These are phyloP conservation scores for Geotrichum phurueaensis DNA, from an alignment of 1,139 yeast species.

Conservation along the genomic window DNA sequence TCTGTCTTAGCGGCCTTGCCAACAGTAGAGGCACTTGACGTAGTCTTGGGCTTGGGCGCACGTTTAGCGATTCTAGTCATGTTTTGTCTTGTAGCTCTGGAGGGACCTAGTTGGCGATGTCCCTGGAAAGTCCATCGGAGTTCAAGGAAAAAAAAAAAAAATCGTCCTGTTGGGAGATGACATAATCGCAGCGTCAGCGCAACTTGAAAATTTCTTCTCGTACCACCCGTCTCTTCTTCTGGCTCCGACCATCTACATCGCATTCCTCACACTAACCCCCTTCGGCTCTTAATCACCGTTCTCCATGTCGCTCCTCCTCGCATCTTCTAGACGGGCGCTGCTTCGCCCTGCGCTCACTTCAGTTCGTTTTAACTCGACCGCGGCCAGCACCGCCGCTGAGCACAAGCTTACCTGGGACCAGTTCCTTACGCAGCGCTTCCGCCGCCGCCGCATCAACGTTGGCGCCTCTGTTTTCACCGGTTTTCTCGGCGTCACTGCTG, in stretches of 20 bases:
- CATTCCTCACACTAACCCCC: not conserved
- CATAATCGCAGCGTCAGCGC: not conserved
- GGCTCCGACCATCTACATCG: not conserved
- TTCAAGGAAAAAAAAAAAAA: slow-evolving; percentile 10
- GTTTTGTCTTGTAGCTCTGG: not conserved
- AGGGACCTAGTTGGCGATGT: no score
- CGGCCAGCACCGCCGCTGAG: slow-evolving; percentile 13
- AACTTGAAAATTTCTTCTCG: not conserved
- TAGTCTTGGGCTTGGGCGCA: slow-evolving; percentile 16
- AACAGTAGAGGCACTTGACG: not conserved
- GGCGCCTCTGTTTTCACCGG: slow-evolving; percentile 66
- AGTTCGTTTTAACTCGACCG: not conserved
- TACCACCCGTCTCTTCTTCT: not conserved
- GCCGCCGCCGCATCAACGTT: slow-evolving; percentile 64
- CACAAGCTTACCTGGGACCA: slow-evolving; percentile 59
- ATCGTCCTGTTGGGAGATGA: slow-evolving; percentile 5
- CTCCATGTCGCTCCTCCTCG: slow-evolving; percentile 3
- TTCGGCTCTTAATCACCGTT: not conserved
- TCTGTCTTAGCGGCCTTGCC: not conserved
- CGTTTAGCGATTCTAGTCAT: slow-evolving; percentile 18
- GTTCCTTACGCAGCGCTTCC: slow-evolving; percentile 68
- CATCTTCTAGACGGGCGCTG: not conserved
- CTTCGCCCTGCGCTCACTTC: not conserved
- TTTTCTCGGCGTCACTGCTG: slow-evolving; percentile 56
- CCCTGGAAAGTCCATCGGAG: not conserved